Percentiles rank a stretch among this genome's conserved stretches.
Evolutionary conservation across 2,329 filamentous ascomycete species (phyloP).

Genomic region (Coniella lustricola): DNA sequence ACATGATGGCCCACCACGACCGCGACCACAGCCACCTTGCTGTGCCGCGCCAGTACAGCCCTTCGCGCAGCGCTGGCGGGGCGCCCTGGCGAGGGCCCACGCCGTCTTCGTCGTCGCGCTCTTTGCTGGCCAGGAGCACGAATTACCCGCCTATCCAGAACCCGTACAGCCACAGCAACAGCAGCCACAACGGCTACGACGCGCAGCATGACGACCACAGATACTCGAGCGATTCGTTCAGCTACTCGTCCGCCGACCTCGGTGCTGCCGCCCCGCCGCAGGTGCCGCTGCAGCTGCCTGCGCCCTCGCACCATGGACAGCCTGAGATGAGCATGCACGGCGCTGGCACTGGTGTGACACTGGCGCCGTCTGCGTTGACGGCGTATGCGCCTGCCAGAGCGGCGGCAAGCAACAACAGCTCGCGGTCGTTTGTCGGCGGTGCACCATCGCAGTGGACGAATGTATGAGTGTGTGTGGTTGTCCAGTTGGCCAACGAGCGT

Average conservation of each 20-base stretch:
- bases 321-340: neutral
- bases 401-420: neutral
- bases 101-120: neutral
- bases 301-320: neutral
- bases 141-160: neutral
- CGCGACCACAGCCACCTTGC: neutral
- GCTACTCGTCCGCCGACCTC: neutral
- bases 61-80: neutral
- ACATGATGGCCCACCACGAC: neutral
- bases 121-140: neutral
- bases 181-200: too few relatives aligned
- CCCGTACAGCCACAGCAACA: too few relatives aligned
- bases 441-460: neutral
- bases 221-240: neutral
- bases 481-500: too few relatives aligned
- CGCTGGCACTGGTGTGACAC: neutral
- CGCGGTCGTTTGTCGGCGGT: too few relatives aligned
- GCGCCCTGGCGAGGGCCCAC: neutral
- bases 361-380: too few relatives aligned
- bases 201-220: neutral
- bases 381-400: too few relatives aligned
- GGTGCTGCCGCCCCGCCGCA: neutral
- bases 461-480: too few relatives aligned
- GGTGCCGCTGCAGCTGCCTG: neutral
- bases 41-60: neutral